phyloP scores from a whole-genome alignment of 768 basidiomycete species.

The Boletus eberwhitei region DNA sequence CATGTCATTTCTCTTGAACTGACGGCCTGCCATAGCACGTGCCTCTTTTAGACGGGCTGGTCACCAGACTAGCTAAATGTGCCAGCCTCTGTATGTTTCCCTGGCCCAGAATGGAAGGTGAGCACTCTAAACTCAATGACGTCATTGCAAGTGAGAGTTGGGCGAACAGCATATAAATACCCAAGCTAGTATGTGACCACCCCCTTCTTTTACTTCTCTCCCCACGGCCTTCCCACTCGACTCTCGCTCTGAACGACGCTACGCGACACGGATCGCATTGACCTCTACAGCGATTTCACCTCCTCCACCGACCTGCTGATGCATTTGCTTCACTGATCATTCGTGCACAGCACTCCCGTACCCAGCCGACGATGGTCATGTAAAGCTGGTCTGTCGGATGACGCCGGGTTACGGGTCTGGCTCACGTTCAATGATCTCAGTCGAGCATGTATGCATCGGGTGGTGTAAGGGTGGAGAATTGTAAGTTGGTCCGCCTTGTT shows the following conservation, averaged over 20 bases:
- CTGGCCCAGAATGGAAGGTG: background rate
- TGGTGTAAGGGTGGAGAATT: background rate
- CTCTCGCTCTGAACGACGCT: background rate
- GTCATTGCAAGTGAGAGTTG: background rate
- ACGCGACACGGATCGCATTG: background rate
- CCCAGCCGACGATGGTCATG: constrained; percentile 1
- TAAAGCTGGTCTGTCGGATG: constrained; percentile 2
- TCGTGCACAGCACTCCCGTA: constrained; percentile 8
- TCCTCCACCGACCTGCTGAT: background rate
- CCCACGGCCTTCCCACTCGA: background rate
- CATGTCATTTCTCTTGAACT: too few relatives aligned
- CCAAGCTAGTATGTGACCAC: background rate
- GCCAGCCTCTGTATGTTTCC: too few relatives aligned
- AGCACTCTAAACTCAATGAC: background rate
- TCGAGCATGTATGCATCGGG: background rate
- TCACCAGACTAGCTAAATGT: too few relatives aligned
- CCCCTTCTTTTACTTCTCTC: background rate
- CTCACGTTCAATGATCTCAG: constrained; percentile 3
- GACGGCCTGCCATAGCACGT: too few relatives aligned
- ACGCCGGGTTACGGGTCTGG: constrained; percentile 1
- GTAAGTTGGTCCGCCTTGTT: background rate
- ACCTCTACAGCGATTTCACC: background rate
- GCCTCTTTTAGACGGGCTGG: too few relatives aligned
- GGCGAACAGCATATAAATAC: background rate
- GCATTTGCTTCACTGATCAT: background rate